Conservation (phyloP, 257 asterid genomes). For the Solanum clarkiae region DNA sequence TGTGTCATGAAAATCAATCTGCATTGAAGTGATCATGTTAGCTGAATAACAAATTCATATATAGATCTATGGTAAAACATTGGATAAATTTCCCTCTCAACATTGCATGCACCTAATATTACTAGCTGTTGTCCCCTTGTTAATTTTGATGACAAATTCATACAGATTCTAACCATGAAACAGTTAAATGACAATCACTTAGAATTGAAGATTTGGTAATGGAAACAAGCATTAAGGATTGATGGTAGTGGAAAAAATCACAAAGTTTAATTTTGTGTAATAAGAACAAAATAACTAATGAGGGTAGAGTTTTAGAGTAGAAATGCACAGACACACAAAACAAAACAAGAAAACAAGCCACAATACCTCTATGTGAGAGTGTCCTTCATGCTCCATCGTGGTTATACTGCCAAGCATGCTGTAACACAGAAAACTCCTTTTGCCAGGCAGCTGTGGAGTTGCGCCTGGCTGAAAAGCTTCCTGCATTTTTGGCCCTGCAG, state of each 20-base stretch:
- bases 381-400: slow-evolving; percentile 81
- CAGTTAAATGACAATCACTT: not conserved
- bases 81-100: not conserved
- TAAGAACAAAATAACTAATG: not conserved
- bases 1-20: slow-evolving; percentile 96
- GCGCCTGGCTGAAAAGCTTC: slow-evolving; percentile 91
- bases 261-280: not conserved
- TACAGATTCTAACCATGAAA: not conserved
- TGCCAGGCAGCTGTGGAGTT: slow-evolving; percentile 78
- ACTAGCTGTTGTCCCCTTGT: not conserved
- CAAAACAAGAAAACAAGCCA: not conserved
- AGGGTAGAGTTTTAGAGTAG: not conserved
- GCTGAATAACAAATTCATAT: slow-evolving; percentile 3
- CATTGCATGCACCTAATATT: not conserved
- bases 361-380: slow-evolving; percentile 88
- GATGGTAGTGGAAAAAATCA: not conserved
- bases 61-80: not conserved
- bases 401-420: slow-evolving; percentile 93
- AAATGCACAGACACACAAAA: not conserved
- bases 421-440: slow-evolving; percentile 82
- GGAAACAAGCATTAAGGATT: not conserved
- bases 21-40: slow-evolving; percentile 22
- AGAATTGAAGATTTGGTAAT: not conserved
- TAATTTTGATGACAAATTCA: not conserved
- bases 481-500: slow-evolving; percentile 53